Base-by-base conservation (phyloP, 768 basidiomycete genomes). In the Pulveroboletus ravenelii region DNA sequence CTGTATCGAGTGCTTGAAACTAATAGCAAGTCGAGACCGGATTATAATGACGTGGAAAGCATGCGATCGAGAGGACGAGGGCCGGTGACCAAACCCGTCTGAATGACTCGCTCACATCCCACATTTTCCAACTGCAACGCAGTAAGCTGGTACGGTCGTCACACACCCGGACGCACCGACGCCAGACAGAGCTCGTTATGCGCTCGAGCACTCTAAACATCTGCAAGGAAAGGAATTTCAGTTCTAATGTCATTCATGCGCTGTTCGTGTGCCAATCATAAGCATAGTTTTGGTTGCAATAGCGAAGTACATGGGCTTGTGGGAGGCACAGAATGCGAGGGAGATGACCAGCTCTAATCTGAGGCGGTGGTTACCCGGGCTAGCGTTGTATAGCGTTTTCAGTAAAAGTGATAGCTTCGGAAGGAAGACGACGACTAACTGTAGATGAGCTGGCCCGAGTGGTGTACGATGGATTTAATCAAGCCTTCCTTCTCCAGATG, bases 381-480 rank as follows among this genome's bases (percentile, higher is more conserved):
- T 78, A 42, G 12, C 1, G 46, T 34, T 31, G 25, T 8, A 50
- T 51, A 25, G n/a, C 18, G 15, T 34, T 52, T 34, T 54, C 49
- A 58, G 36, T 44, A 31, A 50, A 30, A 31, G 6, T 6, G 29
- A 35, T 7, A 14, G 18, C 18, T n/a, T 12, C n/a, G 9, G 37
- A 13, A 31, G 12, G 18, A 48, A 37, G 49, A 40, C 6, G 36
- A 46, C 6, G 31, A 85, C 89, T 67, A 66, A 93, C 92, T 97
- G 88, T 97, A 98, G 65, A 99, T 83, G 68, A 93, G 76, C 74
- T 99, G 95, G 52, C 80, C 78, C 58, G 87, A 87, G 79, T 95
- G 93, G 77, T 97, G 96, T 57, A 98, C 90, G 62, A 99, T 91
- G 60, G 84, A 81, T 79, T 95, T 97, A 74, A 99, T 98, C 68